phyloP scores from a whole-genome alignment of 169 alveolate genomes.

The Theileria orientalis region DNA sequence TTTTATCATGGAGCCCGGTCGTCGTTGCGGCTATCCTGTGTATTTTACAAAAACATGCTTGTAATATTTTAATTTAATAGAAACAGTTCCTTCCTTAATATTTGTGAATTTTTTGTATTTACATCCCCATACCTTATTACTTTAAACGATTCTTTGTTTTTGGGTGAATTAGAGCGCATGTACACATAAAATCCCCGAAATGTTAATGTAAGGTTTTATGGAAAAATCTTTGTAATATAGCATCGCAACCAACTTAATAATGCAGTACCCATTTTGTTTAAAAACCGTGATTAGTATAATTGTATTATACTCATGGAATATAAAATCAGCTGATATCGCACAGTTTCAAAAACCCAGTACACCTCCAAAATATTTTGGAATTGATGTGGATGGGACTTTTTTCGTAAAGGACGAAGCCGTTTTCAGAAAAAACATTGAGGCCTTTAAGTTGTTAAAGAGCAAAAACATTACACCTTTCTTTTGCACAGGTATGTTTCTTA shows the following conservation, averaged over 20 bases:
- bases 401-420: neutral
- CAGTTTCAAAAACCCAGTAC: neutral
- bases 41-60: neutral
- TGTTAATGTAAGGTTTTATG: neutral
- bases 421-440: constrained; percentile 9
- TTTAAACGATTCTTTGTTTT: too few species aligned
- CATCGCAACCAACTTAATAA: neutral
- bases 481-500: constrained; percentile 15
- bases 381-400: constrained; percentile 20
- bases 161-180: too few species aligned
- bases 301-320: too few species aligned
- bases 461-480: constrained; percentile 9
- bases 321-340: neutral
- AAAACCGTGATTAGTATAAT: neutral
- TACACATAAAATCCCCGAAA: too few species aligned
- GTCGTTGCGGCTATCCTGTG: too few species aligned
- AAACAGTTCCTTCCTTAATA: too few species aligned
- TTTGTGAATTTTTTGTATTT: too few species aligned
- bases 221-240: too few species aligned
- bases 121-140: too few species aligned
- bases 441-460: neutral
- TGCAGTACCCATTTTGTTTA: neutral
- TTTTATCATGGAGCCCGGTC: too few species aligned
- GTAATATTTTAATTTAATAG: too few species aligned
- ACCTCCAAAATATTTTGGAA: neutral